phyloP scores from a whole-genome alignment of 441 rosid species.

The Populus hybrid region DNA sequence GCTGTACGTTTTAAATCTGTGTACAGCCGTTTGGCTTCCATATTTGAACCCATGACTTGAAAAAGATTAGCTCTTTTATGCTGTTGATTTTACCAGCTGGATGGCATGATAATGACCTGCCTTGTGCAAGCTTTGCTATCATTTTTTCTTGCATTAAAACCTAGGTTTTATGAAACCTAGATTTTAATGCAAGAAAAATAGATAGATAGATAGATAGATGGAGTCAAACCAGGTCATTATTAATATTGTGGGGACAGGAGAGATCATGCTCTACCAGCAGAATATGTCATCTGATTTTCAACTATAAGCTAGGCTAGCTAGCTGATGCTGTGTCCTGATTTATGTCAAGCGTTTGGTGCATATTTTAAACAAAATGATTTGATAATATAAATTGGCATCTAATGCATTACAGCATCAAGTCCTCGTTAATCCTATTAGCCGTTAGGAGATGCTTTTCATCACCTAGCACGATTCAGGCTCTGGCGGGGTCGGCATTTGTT shows the following conservation, averaged over 20 bases:
- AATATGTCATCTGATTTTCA: neutral
- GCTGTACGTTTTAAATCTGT: neutral
- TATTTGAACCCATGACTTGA: neutral
- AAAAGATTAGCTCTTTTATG: neutral
- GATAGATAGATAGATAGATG: neutral
- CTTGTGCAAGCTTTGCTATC: neutral
- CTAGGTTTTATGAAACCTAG: too few species aligned
- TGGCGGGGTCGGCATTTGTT: neutral
- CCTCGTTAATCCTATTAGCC: neutral
- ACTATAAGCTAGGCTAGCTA: neutral
- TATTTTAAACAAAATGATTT: neutral
- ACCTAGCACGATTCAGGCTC: neutral
- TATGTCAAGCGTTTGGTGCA: constrained; percentile 5
- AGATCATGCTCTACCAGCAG: neutral
- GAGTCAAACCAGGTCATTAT: neutral
- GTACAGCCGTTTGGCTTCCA: neutral
- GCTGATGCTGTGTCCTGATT: neutral
- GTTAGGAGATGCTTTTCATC: neutral
- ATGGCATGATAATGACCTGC: neutral
- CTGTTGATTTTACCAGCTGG: neutral
- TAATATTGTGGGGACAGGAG: neutral
- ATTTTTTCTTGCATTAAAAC: neutral
- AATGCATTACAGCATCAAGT: neutral
- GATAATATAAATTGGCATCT: constrained; percentile 16
- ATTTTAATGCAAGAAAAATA: too few species aligned